These are phyloP conservation scores for Oryza rufipogon DNA, from an alignment of 176 grass and related monocot species.

Conservation along the genomic window DNA sequence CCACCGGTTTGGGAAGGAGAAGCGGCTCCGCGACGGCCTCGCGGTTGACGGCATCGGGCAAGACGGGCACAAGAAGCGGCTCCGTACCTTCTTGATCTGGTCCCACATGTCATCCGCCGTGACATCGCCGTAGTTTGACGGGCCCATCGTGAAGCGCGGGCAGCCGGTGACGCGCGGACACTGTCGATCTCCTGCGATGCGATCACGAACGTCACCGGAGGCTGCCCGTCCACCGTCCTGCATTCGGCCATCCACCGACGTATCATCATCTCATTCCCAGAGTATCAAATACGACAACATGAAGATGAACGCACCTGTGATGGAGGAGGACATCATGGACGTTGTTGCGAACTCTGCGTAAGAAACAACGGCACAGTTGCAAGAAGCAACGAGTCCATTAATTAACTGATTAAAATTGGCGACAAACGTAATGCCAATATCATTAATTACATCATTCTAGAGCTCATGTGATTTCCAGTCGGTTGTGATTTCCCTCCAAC, in stretches of 20 bases:
- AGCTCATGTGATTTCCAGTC: slow-evolving; percentile 82
- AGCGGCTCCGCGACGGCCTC: too few relatives aligned
- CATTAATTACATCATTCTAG: slow-evolving; percentile 67
- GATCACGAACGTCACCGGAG: slow-evolving; percentile 82
- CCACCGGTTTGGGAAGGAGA: too few relatives aligned
- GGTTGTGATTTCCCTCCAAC: slow-evolving; percentile 79
- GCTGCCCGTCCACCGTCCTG: slow-evolving; percentile 56
- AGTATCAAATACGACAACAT: background rate
- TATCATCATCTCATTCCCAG: background rate
- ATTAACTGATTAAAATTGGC: background rate
- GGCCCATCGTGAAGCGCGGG: slow-evolving; percentile 66
- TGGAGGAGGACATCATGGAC: slow-evolving; percentile 74
- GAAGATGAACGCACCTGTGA: slow-evolving; percentile 57
- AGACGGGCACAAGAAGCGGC: too few relatives aligned
- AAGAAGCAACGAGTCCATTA: background rate
- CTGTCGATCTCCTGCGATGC: slow-evolving; percentile 65
- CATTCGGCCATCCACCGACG: background rate
- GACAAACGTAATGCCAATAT: background rate
- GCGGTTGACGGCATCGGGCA: too few relatives aligned
- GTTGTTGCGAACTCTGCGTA: slow-evolving; percentile 57
- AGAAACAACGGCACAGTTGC: background rate
- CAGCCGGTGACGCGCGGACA: slow-evolving; percentile 69
- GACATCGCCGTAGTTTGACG: slow-evolving; percentile 51
- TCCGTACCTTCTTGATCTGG: slow-evolving; percentile 63
- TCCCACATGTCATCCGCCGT: slow-evolving; percentile 75